Conservation (phyloP, 139 green algal genomes). For the Chlorella sp. region DNA sequence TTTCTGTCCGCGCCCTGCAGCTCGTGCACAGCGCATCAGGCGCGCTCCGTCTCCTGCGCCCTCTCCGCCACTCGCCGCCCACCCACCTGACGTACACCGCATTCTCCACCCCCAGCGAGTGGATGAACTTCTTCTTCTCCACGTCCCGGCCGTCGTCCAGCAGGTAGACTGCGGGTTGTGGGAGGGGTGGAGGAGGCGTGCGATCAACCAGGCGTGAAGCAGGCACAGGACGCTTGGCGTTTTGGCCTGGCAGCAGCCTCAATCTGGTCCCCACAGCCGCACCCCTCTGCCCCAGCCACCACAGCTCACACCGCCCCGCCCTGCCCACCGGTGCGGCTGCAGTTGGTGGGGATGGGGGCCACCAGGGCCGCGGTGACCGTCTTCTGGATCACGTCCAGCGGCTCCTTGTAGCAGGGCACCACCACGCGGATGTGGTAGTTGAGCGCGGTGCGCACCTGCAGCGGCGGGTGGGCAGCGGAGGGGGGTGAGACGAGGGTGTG, state of each 20-base stretch:
- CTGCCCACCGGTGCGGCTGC: constrained; percentile 42
- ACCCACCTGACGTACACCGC: constrained; percentile 68
- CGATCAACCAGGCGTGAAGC: not conserved
- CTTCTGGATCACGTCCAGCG: constrained; percentile 60
- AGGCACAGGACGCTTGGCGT: not conserved
- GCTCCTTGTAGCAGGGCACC: constrained; percentile 72
- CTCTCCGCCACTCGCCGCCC: not conserved
- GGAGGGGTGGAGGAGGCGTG: not conserved
- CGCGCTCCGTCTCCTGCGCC: too few species aligned
- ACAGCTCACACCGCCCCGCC: not conserved
- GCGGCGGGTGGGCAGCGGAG: not conserved
- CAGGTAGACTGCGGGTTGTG: constrained; percentile 53
- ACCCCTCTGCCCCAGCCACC: not conserved
- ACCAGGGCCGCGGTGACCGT: constrained; percentile 59
- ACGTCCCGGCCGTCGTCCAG: constrained; percentile 64
- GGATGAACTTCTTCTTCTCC: constrained; percentile 57
- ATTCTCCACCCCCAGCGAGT: constrained; percentile 36
- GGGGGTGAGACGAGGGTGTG: not conserved
- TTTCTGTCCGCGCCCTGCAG: too few species aligned
- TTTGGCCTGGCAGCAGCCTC: too few species aligned
- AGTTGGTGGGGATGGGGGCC: constrained; percentile 51
- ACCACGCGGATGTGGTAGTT: constrained; percentile 65
- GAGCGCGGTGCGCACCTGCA: constrained; percentile 38
- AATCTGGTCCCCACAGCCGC: too few species aligned
- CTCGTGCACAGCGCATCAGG: too few species aligned